These are phyloP conservation scores for Fusarium praegraminearum DNA, from an alignment of 2,329 filamentous ascomycete genomes.

Conservation along the genomic window DNA sequence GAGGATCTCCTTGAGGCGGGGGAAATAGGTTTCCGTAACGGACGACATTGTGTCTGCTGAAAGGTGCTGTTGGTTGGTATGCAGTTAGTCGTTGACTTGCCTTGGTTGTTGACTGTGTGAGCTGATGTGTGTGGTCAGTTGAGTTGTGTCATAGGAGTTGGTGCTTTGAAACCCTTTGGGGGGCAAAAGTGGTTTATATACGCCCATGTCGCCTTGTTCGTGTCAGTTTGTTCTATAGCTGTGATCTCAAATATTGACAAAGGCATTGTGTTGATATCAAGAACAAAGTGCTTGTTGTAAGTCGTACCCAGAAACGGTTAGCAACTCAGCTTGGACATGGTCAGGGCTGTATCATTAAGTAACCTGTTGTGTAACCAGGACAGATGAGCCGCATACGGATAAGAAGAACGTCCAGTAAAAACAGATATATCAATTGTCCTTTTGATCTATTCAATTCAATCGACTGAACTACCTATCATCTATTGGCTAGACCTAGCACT, in stretches of 20 bases:
- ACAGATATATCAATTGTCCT: no score
- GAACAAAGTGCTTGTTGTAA: neutral
- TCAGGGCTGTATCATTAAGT: no score
- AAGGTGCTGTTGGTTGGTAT: neutral
- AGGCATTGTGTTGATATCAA: neutral
- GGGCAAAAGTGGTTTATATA: neutral
- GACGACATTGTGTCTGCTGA: neutral
- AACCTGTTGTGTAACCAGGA: no score
- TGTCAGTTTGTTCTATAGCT: neutral
- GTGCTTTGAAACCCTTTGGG: neutral
- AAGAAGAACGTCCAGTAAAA: no score
- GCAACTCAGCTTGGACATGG: neutral
- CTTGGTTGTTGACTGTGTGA: neutral
- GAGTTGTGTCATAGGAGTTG: neutral
- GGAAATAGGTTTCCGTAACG: slow-evolving; percentile 1
- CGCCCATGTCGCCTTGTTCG: neutral
- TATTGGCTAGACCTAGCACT: no score
- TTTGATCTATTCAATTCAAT: no score
- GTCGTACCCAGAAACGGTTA: neutral
- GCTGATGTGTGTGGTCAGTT: neutral
- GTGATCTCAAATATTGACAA: neutral
- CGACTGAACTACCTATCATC: no score
- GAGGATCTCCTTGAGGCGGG: neutral
- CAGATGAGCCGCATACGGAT: no score
- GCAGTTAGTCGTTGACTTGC: neutral